Percentiles rank a stretch among this genome's conserved stretches.
Evolutionary conservation across 1,139 yeast genomes (phyloP).

Genomic region (Yamadazyma diddensiae): DNA sequence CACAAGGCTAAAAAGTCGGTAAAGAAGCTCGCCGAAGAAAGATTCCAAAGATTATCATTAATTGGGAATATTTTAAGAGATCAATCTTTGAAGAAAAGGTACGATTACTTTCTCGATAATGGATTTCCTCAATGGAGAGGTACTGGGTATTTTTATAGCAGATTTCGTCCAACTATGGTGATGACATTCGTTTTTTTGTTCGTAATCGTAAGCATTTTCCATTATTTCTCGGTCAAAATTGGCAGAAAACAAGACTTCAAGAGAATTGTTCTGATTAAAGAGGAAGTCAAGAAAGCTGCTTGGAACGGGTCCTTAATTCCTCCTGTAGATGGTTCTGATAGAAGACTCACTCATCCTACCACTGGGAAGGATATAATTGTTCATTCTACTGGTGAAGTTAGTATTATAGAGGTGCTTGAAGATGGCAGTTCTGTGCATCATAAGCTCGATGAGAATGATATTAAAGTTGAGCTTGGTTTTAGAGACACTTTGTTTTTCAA

Average conservation of each 20-base stretch:
- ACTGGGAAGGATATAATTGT: slow-evolving; percentile 62
- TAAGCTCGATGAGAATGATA: slow-evolving; percentile 37
- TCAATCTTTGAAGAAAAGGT: slow-evolving; percentile 62
- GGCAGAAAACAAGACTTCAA: slow-evolving; percentile 60
- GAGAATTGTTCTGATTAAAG: slow-evolving; percentile 51
- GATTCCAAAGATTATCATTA: slow-evolving; percentile 71
- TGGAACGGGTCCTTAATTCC: slow-evolving; percentile 54
- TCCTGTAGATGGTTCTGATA: slow-evolving; percentile 46
- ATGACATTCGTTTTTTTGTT: slow-evolving; percentile 51
- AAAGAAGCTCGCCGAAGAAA: slow-evolving; percentile 48
- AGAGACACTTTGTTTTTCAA: slow-evolving; percentile 55
- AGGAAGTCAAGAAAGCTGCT: slow-evolving; percentile 54
- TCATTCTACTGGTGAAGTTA: slow-evolving; percentile 67
- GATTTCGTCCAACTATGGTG: slow-evolving; percentile 59
- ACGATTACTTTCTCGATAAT: slow-evolving; percentile 76
- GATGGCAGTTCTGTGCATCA: slow-evolving; percentile 28
- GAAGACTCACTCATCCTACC: slow-evolving; percentile 32
- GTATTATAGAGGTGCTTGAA: slow-evolving; percentile 53
- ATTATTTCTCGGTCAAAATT: slow-evolving; percentile 53
- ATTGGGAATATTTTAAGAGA: slow-evolving; percentile 72
- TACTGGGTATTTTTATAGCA: slow-evolving; percentile 48
- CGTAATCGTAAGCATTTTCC: slow-evolving; percentile 53
- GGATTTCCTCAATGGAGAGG: slow-evolving; percentile 87
- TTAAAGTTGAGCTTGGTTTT: slow-evolving; percentile 40
- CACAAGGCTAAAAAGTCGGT: slow-evolving; percentile 37